Conservation (phyloP, 805 yeast species). For the Metschnikowia proteae region DNA sequence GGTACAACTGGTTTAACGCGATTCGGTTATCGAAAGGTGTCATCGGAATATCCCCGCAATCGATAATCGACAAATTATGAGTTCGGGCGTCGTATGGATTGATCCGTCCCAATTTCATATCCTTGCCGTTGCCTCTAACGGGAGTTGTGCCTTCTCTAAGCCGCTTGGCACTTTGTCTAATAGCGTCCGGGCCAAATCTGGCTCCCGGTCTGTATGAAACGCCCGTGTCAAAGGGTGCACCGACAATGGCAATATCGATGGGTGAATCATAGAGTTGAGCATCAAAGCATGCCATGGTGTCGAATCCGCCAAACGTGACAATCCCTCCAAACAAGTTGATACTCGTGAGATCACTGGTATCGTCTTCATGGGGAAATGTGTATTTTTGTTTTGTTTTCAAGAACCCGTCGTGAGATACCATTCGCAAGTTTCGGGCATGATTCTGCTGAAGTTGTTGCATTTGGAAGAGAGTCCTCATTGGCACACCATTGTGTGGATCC, state of each 20-base stretch:
- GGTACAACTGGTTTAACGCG: slow-evolving; percentile 60
- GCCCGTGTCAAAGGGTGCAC: slow-evolving; percentile 59
- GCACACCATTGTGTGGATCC: neutral
- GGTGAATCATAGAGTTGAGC: slow-evolving; percentile 19
- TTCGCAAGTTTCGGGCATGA: slow-evolving; percentile 5
- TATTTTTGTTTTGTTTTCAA: slow-evolving; percentile 20
- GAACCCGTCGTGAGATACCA: slow-evolving; percentile 14
- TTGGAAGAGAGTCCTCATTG: slow-evolving; percentile 3
- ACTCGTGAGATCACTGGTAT: slow-evolving; percentile 26
- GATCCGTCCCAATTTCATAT: slow-evolving; percentile 34
- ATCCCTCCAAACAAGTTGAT: slow-evolving; percentile 45
- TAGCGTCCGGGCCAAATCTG: slow-evolving; percentile 55
- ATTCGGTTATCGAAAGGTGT: slow-evolving; percentile 64
- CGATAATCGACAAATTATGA: slow-evolving; percentile 39
- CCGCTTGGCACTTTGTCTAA: slow-evolving; percentile 46
- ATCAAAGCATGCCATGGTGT: slow-evolving; percentile 46
- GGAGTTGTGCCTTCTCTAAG: slow-evolving; percentile 42
- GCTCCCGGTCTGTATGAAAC: slow-evolving; percentile 56
- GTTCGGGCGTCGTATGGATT: slow-evolving; percentile 50
- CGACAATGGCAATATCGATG: slow-evolving; percentile 53
- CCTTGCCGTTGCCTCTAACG: slow-evolving; percentile 18
- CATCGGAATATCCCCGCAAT: slow-evolving; percentile 68
- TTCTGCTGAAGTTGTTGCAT: slow-evolving; percentile 2
- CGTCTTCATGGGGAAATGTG: slow-evolving; percentile 33
- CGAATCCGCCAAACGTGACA: slow-evolving; percentile 51